Evolutionary conservation across 2,329 filamentous ascomycete species (phyloP).

Genomic region (Neofusicoccum umdonicola): DNA sequence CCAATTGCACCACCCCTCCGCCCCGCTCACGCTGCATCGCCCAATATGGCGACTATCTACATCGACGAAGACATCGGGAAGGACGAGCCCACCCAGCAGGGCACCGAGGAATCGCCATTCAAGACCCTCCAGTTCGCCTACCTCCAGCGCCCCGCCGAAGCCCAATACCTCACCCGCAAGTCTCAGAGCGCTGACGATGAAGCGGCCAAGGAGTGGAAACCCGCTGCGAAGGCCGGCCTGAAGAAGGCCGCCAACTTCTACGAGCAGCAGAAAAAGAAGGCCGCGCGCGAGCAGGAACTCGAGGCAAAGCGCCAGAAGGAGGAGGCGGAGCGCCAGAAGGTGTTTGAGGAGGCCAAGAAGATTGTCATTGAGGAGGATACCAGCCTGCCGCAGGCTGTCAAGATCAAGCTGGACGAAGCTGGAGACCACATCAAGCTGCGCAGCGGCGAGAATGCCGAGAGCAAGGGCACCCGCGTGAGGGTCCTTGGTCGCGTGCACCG

Average conservation of each 20-base stretch:
- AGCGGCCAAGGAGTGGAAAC: conserved; percentile 71
- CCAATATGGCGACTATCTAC: conserved; percentile 53
- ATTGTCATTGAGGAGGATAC: conserved; percentile 67
- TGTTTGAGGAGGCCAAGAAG: conserved; percentile 81
- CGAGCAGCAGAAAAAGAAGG: conserved; percentile 80
- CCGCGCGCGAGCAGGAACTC: conserved; percentile 71
- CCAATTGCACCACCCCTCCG: conserved; percentile 6
- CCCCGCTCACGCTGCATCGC: neutral
- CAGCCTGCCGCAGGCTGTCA: conserved; percentile 69
- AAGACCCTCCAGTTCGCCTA: conserved; percentile 78
- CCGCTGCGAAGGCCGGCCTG: conserved; percentile 75
- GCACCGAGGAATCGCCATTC: conserved; percentile 72
- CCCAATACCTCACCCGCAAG: conserved; percentile 67
- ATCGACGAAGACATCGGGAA: conserved; percentile 77
- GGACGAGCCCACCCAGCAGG: conserved; percentile 65
- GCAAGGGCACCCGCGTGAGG: conserved; percentile 70
- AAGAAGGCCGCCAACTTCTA: conserved; percentile 79
- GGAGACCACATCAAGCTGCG: conserved; percentile 57
- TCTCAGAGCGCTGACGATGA: conserved; percentile 56
- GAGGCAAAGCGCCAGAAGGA: conserved; percentile 71
- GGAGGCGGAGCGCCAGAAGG: conserved; percentile 65
- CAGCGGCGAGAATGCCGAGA: conserved; percentile 48
- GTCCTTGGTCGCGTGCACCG: conserved; percentile 83
- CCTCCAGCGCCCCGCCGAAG: conserved; percentile 64
- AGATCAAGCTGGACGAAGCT: conserved; percentile 73